phyloP scores from a whole-genome alignment of 192 early-diverging fungal genomes.

The Spinellus fusiger region DNA sequence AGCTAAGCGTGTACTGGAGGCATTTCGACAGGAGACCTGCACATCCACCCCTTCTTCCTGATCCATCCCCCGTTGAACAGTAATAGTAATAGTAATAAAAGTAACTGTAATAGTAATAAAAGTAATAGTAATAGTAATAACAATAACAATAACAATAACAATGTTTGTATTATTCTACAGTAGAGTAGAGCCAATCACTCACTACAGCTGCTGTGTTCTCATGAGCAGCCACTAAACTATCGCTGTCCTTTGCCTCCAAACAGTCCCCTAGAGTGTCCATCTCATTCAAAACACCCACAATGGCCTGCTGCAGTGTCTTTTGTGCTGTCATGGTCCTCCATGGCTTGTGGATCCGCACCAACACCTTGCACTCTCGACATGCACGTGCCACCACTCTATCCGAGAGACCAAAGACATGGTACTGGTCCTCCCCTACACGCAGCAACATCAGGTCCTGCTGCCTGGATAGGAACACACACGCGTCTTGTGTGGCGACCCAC shows the following conservation, averaged over 20 bases:
- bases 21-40: slow-evolving; percentile 47
- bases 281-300: background rate
- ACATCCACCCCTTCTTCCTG: too few relatives aligned
- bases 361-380: background rate
- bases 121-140: too few relatives aligned
- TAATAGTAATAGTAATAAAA: background rate
- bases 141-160: too few relatives aligned
- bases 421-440: too few relatives aligned
- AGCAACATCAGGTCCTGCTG: too few relatives aligned
- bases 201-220: background rate
- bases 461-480: too few relatives aligned
- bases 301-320: background rate
- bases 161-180: too few relatives aligned
- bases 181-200: background rate
- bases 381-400: background rate
- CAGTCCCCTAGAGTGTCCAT: background rate
- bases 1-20: slow-evolving; percentile 57
- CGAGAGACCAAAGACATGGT: background rate
- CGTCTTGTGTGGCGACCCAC: too few relatives aligned
- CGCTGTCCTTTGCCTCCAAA: background rate
- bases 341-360: background rate
- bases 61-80: background rate
- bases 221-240: background rate
- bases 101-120: background rate
- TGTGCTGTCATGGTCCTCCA: background rate